Evolutionary conservation across 148 eudicot species (phyloP), one percentile per base, ranked within the genome.

Genomic region (Oxyria digyna): DNA sequence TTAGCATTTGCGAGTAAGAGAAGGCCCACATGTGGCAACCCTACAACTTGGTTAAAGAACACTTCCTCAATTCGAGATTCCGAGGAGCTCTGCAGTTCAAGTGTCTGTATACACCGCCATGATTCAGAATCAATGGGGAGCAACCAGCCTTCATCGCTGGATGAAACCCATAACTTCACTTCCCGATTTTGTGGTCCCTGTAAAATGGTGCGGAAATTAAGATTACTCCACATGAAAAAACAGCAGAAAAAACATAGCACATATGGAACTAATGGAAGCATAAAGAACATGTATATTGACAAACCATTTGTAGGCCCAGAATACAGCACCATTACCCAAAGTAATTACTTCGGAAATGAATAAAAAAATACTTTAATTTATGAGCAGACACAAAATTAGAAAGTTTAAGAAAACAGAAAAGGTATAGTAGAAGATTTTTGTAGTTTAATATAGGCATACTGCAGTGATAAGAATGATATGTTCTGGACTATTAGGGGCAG

Each of bases 121-220:
- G 93, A 88, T 74, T 91, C 97, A 74, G 92, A 78, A 77, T 91
- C 99, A 84, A 97, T 87, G 38, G 99, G 91, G 63, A 91, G 91
- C 87, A 94, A 76, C 97, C 99, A 94, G 23, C 99, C 99, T 79
- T 94, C 99, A 76, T 94, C 99, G 80, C 89, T 88, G 40, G 84
- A 79, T 26, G 91, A 91, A 49, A 83, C 84, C 99, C 99, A 94
- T 26, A 94, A 78, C 77, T 94, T 94, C 63, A 91, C 73, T 79
- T 90, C 96, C 49, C 91, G 90, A 78, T 94, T 94, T 45, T 74
- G 81, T 46, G 96, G 96, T 50, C 99, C 99, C 99, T 94, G 75
- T 33, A 42, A 69, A 35, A 52, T 57, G 42, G 54, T 49, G 33
- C 21, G 52, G 18, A 67, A 31, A 70, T 62, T 57, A 23, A 57